These are phyloP conservation scores for Monascus ruber DNA, from an alignment of 2,329 filamentous ascomycete species.

Conservation along the genomic window DNA sequence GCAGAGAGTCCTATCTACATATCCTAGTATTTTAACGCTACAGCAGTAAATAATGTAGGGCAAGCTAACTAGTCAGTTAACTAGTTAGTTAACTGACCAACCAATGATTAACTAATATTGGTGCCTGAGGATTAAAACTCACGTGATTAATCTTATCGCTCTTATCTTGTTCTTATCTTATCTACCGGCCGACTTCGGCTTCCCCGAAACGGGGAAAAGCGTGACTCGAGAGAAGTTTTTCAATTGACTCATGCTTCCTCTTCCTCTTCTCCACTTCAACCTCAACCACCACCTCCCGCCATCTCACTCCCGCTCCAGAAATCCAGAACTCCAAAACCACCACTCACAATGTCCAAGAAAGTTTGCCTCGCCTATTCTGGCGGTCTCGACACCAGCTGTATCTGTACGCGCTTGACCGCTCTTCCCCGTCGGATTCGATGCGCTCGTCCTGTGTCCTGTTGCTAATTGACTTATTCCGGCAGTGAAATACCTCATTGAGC, in stretches of 20 bases:
- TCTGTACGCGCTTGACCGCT: slow-evolving; percentile 5
- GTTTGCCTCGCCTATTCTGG: slow-evolving; percentile 17
- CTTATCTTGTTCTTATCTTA: not conserved
- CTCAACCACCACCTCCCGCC: not conserved
- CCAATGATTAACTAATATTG: too few species aligned
- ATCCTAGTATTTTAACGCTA: too few species aligned
- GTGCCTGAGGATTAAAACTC: too few species aligned
- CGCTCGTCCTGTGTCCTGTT: not conserved
- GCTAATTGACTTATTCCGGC: slow-evolving; percentile 8
- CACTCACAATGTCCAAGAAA: not conserved
- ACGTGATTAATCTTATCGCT: too few species aligned
- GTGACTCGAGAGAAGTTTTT: not conserved
- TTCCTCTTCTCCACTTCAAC: not conserved
- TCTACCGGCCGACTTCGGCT: not conserved
- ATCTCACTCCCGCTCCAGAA: not conserved
- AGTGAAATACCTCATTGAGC: slow-evolving; percentile 37
- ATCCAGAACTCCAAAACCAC: not conserved
- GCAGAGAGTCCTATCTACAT: too few species aligned
- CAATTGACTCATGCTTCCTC: not conserved
- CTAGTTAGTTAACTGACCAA: too few species aligned
- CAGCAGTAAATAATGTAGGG: too few species aligned
- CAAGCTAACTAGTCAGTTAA: too few species aligned
- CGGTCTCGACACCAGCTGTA: slow-evolving; percentile 35
- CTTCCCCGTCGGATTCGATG: not conserved
- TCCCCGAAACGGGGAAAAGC: not conserved